Percentiles rank a stretch among this genome's conserved stretches.
These are phyloP conservation scores for Nicotiana noctiflora DNA, from an alignment of 257 asterid species.

Conservation along the genomic window DNA sequence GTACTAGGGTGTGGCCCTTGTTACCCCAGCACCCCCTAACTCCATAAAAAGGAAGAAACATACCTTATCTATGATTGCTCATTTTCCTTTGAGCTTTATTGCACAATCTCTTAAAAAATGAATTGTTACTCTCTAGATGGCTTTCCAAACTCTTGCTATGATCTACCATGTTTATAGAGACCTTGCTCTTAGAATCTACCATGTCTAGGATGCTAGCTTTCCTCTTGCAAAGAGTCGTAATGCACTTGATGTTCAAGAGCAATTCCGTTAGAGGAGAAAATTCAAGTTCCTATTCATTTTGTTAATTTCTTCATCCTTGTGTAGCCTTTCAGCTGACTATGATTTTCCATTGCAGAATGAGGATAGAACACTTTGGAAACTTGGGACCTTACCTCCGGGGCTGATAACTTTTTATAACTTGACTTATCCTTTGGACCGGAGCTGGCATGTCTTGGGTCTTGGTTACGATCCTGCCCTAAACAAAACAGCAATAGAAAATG, in stretches of 20 bases:
- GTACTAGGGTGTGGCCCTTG: background rate
- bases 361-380: slow-evolving; percentile 93
- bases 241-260: slow-evolving; percentile 3
- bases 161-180: background rate
- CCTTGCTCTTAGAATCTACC: background rate
- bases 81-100: background rate
- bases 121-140: background rate
- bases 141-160: background rate
- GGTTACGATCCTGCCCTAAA: slow-evolving; percentile 97
- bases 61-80: background rate
- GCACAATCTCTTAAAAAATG: background rate
- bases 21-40: background rate
- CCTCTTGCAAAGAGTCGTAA: slow-evolving; percentile 1
- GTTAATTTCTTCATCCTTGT: background rate
- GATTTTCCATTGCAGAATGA: slow-evolving; percentile 55
- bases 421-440: slow-evolving; percentile 75
- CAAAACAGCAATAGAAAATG: slow-evolving; percentile 71
- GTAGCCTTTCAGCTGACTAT: background rate
- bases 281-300: background rate
- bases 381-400: slow-evolving; percentile 92
- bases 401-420: slow-evolving; percentile 86
- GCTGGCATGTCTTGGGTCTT: slow-evolving; percentile 93
- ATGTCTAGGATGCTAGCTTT: background rate
- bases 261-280: background rate
- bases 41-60: background rate